Evolutionary conservation across 2,329 filamentous ascomycete genomes (phyloP).

Genomic region (Calonectria pauciramosa): DNA sequence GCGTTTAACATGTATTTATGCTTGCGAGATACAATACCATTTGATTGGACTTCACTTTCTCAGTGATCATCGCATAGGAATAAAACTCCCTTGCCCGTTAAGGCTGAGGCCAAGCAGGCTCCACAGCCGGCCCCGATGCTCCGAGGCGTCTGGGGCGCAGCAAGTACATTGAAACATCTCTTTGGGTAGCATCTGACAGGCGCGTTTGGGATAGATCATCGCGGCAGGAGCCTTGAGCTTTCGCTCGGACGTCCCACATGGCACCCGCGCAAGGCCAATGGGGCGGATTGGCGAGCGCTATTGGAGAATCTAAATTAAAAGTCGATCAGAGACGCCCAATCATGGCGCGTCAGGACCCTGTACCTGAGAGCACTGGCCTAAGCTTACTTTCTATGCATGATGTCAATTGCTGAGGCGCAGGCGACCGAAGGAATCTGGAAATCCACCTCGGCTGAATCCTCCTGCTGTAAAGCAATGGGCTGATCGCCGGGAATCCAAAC

Average conservation of each 20-base stretch:
- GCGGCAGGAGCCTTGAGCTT: background rate
- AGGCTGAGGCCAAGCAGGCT: background rate
- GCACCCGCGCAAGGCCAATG: background rate
- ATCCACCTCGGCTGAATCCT: background rate
- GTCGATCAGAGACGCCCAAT: too few relatives aligned
- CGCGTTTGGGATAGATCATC: background rate
- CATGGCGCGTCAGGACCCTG: background rate
- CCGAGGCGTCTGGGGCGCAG: background rate
- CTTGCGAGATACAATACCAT: background rate
- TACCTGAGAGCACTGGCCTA: background rate
- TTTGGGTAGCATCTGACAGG: background rate
- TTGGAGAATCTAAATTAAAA: background rate
- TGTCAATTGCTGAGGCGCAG: background rate
- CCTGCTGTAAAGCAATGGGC: background rate
- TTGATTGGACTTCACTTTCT: background rate
- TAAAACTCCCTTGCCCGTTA: background rate
- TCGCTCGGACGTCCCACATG: background rate
- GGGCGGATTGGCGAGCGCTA: background rate
- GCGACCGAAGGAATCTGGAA: background rate
- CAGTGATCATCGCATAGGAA: background rate
- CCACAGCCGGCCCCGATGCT: background rate
- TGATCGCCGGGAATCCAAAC: background rate
- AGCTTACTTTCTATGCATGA: conserved; percentile 5
- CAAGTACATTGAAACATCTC: background rate
- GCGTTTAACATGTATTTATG: too few relatives aligned